Evolutionary conservation across 441 rosid species (phyloP), one percentile per base, ranked within the genome.

Genomic region (Brassica balearica): DNA sequence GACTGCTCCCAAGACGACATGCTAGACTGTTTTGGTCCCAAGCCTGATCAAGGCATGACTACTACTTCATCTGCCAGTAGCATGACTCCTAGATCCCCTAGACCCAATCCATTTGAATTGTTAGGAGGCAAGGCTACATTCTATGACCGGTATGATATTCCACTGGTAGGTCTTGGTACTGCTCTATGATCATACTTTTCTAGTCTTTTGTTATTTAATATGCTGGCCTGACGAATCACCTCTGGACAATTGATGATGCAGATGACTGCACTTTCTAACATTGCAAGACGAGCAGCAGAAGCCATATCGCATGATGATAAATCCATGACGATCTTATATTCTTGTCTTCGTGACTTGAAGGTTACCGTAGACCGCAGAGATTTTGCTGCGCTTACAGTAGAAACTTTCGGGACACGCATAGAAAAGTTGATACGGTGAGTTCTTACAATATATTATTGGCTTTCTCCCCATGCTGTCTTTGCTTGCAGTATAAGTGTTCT

Each of bases 51-150:
- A 76, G 96, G 94, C 80, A 90, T 90, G 95, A 82, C 99, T 41
- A 88, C 97, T 65, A 88, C 97, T 65, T 93, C 97, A 10, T 93
- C 99, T 36, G 97, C 92, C 65, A 92, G 98, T 75, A 95, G 97
- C 85, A 89, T 93, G 94, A 95, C 99, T 74, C 99, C 98, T 69
- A 88, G 94, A 80, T 93, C 97, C 84, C 99, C 98, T 55, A 91
- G 89, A 80, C 88, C 86, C 74, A 86, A 90, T 88, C 97, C 81
- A 81, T 80, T 88, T 85, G 97, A 89, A 75, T 83, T 87, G 83
- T 84, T 90, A 78, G 85, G 87, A 62, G 94, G 92, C 76, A 95
- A 89, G 82, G 86, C 89, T 84, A 82, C 85, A 80, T 88, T 82
- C 77, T 76, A 87, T 58, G 99, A 93, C 90, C 80, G 85, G 71